phyloP scores from a whole-genome alignment of 768 basidiomycete species.

The Suillus lakei region DNA sequence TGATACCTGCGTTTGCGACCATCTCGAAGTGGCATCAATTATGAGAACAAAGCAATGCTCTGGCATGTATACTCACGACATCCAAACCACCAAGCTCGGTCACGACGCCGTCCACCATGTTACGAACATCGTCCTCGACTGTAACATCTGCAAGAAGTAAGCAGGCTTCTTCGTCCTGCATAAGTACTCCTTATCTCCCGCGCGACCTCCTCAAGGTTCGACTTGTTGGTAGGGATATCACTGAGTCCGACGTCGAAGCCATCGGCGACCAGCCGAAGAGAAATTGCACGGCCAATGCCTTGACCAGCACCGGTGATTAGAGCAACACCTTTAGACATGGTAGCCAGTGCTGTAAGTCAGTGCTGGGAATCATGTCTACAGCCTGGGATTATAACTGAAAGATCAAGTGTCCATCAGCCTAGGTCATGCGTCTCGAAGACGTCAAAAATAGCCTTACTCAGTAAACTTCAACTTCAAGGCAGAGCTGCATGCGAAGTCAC shows the following conservation, averaged over 20 bases:
- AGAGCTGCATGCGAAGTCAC: background rate
- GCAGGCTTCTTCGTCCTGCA: conserved; percentile 29
- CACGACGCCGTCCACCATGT: conserved; percentile 38
- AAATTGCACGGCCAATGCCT: conserved; percentile 34
- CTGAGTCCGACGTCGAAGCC: conserved; percentile 38
- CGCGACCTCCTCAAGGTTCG: conserved; percentile 29
- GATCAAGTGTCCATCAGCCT: background rate
- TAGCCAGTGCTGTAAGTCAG: background rate
- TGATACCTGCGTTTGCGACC: conserved; percentile 32
- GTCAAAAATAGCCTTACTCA: background rate
- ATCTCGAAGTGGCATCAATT: conserved; percentile 16
- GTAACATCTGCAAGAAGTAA: conserved; percentile 45
- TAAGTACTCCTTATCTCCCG: conserved; percentile 30
- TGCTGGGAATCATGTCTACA: background rate
- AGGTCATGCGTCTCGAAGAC: background rate
- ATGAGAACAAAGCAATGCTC: background rate
- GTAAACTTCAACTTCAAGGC: background rate
- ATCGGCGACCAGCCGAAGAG: conserved; percentile 37
- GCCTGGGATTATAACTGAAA: background rate
- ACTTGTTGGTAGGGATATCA: conserved; percentile 25
- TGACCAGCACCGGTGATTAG: conserved; percentile 41
- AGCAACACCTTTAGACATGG: conserved; percentile 31
- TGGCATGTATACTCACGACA: conserved; percentile 40
- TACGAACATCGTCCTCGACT: conserved; percentile 45
- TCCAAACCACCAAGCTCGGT: conserved; percentile 48